These are phyloP conservation scores for Syncephalis plumigaleata DNA, from an alignment of 371 early-diverging fungal genomes.

Conservation along the genomic window DNA sequence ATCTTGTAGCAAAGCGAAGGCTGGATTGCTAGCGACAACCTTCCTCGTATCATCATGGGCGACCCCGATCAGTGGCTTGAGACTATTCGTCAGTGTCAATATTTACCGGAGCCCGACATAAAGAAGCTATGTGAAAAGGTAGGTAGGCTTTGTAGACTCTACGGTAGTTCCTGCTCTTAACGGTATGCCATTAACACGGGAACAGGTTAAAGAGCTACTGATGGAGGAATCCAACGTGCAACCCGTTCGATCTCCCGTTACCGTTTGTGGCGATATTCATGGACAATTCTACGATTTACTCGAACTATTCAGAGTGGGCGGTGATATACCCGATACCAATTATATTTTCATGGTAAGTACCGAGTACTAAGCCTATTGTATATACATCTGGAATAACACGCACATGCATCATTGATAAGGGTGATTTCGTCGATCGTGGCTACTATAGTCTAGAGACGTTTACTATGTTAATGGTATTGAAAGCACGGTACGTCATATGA, in stretches of 20 bases:
- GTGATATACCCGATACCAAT: conserved; percentile 91
- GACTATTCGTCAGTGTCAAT: conserved; percentile 76
- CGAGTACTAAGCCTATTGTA: no score
- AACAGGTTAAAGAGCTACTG: conserved; percentile 76
- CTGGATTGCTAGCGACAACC: no score
- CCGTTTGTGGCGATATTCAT: conserved; percentile 96
- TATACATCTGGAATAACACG: no score
- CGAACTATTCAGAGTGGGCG: conserved; percentile 96
- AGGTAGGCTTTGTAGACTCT: conserved; percentile 1
- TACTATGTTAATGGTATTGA: conserved; percentile 80
- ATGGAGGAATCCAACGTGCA: conserved; percentile 94
- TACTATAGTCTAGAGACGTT: conserved; percentile 97
- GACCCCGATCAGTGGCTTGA: conserved; percentile 84
- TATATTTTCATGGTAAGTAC: conserved; percentile 86
- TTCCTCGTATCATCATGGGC: background rate
- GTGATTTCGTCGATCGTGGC: conserved; percentile 99
- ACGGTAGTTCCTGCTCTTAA: no score
- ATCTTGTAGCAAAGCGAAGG: no score
- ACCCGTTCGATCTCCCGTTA: conserved; percentile 87
- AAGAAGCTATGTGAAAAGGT: conserved; percentile 92
- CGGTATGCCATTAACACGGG: no score
- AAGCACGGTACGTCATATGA: conserved; percentile 29
- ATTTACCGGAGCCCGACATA: conserved; percentile 80
- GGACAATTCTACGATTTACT: conserved; percentile 98
- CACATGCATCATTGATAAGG: no score